Percentiles rank a stretch among this genome's conserved stretches.
phyloP scores from a whole-genome alignment of 345 rosid species.

The Theobroma cacao region DNA sequence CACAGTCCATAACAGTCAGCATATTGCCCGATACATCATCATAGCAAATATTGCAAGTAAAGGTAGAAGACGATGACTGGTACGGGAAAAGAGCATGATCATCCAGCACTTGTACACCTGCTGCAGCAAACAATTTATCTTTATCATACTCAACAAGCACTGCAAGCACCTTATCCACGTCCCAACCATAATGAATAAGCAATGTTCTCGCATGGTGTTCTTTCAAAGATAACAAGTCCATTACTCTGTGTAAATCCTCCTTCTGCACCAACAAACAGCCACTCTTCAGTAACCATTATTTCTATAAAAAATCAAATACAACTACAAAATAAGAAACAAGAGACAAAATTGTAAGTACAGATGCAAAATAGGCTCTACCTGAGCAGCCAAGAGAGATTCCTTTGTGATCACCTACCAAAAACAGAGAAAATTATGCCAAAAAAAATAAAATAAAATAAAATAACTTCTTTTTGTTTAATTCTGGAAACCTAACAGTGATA shows the following conservation, averaged over 20 bases:
- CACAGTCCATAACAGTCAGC: conserved; percentile 39
- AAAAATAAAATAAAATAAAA: neutral
- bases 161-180: conserved; percentile 33
- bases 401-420: conserved; percentile 36
- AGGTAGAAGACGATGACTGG: neutral
- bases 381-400: conserved; percentile 40
- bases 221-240: conserved; percentile 46
- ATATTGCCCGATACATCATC: conserved; percentile 28
- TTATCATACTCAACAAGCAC: conserved; percentile 37
- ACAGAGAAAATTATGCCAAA: neutral
- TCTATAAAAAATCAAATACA: neutral
- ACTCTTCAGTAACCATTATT: neutral
- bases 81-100: neutral
- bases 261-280: conserved; percentile 25
- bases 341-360: neutral
- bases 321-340: neutral
- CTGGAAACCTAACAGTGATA: neutral
- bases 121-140: conserved; percentile 29
- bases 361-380: conserved; percentile 23
- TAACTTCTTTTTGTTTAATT: neutral
- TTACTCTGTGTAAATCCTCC: conserved; percentile 44
- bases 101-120: conserved; percentile 26
- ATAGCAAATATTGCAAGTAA: conserved; percentile 36
- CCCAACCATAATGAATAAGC: conserved; percentile 41
- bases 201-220: conserved; percentile 36